Evolutionary conservation across 495 filamentous ascomycete genomes (phyloP), one percentile per base, ranked within the genome.

Genomic region (Parmelia sp.): DNA sequence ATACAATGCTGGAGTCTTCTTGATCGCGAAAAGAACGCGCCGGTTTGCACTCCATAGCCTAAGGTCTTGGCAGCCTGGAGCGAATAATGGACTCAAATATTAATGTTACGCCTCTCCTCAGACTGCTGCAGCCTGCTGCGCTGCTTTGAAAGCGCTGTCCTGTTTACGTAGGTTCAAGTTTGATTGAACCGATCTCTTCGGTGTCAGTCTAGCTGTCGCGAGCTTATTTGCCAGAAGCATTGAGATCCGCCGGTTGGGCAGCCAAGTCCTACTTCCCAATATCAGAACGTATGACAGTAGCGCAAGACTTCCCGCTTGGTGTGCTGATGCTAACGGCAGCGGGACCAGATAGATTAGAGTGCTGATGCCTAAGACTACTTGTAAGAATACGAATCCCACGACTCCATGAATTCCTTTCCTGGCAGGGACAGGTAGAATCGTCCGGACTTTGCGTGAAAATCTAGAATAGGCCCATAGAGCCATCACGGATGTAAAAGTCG

Each of bases 311-410:
- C 95, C 94, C 2, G 95, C 95, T 78, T 98, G 94, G 74, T 98
- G 94, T 47, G 90, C 85, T 12, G 94, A 91, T 12, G 94, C 94
- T 25, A 98, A 75, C 39, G 88, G 88, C 19, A 86, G 88, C 8
- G 94, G 94, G 14, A 97, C 91, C 57, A 97, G 85, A 77, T 97
- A 96, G 62, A 96, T 84, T 60, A 98, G 79, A 9, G 94, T 98
- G 63, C 81, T 84, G 69, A 98, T 94, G 7, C 94, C 94, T 1
- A 98, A 83, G 2, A 83, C 75, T 21, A 90, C 91, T 77, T 98
- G 94, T 69, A 93, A 65, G 60, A 82, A 87, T 1, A 87, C 90
- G 8, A 97, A 84, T 69, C 90, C 91, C 51, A 96, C 82, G 9
- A 97, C 79, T 4, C 93, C 92, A 63, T 83, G 83, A 51, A 93